Evolutionary conservation across 257 asterid genomes (phyloP).

Genomic region (Gynochthodes officinalis): DNA sequence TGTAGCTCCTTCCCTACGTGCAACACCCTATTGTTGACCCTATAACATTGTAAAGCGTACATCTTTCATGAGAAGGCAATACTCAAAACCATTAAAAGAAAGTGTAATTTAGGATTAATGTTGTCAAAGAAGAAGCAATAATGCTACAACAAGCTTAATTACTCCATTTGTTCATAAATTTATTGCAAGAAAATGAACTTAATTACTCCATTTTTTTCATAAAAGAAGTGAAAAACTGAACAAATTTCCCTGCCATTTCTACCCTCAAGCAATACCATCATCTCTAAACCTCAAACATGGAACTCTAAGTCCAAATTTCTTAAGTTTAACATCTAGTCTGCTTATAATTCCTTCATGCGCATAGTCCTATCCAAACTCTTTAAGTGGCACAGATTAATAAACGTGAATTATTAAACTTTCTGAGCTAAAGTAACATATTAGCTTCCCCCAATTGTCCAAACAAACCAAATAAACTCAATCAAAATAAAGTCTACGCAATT

Average conservation of each 20-base stretch:
- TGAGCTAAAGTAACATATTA: background rate
- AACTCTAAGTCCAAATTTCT: background rate
- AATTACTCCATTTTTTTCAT: background rate
- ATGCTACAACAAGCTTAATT: background rate
- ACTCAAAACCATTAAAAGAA: background rate
- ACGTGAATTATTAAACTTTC: background rate
- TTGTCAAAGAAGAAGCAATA: background rate
- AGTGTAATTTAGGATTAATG: background rate
- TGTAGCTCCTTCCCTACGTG: slow-evolving; percentile 59
- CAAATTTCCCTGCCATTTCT: background rate
- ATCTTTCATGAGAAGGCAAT: background rate
- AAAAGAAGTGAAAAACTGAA: background rate
- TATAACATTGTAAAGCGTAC: slow-evolving; percentile 18
- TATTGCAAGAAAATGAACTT: background rate
- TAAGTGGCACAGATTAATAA: background rate
- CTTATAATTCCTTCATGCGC: too few relatives aligned
- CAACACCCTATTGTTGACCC: slow-evolving; percentile 39
- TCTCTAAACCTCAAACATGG: background rate
- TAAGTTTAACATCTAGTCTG: background rate
- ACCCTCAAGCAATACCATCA: background rate
- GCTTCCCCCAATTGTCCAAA: background rate
- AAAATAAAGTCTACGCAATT: background rate
- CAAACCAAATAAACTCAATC: background rate
- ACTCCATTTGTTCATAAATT: background rate
- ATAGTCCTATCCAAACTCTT: too few relatives aligned